Conservation (phyloP, 108 stramenopile genomes). For the Skeletonema potamos region DNA sequence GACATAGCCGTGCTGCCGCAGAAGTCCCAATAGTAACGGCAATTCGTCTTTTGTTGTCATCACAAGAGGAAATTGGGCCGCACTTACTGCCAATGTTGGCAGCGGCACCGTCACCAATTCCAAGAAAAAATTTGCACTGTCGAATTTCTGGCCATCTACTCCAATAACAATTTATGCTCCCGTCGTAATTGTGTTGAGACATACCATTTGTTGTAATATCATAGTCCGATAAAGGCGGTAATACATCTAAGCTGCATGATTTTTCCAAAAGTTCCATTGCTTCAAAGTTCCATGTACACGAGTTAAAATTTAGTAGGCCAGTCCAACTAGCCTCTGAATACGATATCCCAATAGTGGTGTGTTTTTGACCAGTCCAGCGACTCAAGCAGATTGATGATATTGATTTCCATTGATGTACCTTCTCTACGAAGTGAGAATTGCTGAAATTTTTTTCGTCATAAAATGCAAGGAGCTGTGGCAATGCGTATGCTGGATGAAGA, state of each 20-base stretch:
- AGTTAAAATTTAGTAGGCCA: slow-evolving; percentile 71
- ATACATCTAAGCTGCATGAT: slow-evolving; percentile 22
- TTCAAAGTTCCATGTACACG: slow-evolving; percentile 57
- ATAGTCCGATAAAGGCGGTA: slow-evolving; percentile 48
- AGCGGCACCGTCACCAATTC: slow-evolving; percentile 86
- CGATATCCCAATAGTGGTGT: slow-evolving; percentile 56
- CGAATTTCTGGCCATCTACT: slow-evolving; percentile 71
- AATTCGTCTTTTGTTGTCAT: slow-evolving; percentile 43
- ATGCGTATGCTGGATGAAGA: slow-evolving; percentile 74
- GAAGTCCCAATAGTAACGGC: slow-evolving; percentile 87
- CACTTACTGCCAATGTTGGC: slow-evolving; percentile 87
- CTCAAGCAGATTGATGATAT: slow-evolving; percentile 63
- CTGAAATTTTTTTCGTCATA: slow-evolving; percentile 27
- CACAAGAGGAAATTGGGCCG: slow-evolving; percentile 1
- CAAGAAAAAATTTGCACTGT: slow-evolving; percentile 22
- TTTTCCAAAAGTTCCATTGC: slow-evolving; percentile 39
- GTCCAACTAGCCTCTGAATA: slow-evolving; percentile 90
- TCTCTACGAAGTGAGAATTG: background rate
- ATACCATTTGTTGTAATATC: slow-evolving; percentile 18
- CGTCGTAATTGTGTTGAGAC: slow-evolving; percentile 8
- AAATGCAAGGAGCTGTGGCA: slow-evolving; percentile 68
- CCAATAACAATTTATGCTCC: slow-evolving; percentile 47
- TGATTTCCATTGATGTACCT: slow-evolving; percentile 58
- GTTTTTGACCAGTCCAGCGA: slow-evolving; percentile 57
- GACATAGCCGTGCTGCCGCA: slow-evolving; percentile 73